Evolutionary conservation across 2,329 filamentous ascomycete genomes (phyloP), one percentile per base, ranked within the genome.

Genomic region (Stromatinia cepivora): DNA sequence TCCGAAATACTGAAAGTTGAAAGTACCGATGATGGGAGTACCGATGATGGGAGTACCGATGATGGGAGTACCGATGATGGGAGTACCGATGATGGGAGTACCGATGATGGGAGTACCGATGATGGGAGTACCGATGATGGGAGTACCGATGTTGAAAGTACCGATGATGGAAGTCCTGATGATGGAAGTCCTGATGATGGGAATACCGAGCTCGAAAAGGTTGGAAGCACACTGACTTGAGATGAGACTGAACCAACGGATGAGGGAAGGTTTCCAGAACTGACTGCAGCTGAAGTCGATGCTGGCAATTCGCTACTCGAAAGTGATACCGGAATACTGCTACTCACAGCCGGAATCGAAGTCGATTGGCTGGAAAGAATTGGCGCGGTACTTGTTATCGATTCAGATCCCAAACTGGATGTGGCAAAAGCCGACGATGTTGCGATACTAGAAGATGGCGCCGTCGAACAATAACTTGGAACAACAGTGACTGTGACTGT

Each of bases 401-500:
- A 67, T 39, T 50, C 45, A 28, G 56, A 15, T 34, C 20, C 53
- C 13, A n/a, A 13, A 31, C 34, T 67, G 4, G 31, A 39, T 25
- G 54, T 52, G 15, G 31, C 11, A 5, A 62, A 22, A 6, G 17
- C n/a, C 6, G 54, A 52, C 11, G 54, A 52, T 28, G 56, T 28
- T 8, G n/a, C 31, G 8, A 31, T 20, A 50, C 54, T 67, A 3
- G 65, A 67, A 31, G 56, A 61, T 15, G 54, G 20, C 11, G 25
- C 39, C 4, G 34, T 22, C 7, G 65, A 42, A 28, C 42, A 67
- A 50, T 20, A 50, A 10, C 22, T 39, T 28, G 65, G 54, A 42
- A 28, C 42, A 28, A 61, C 45, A 42, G 65, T 67, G 45, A 50
- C 42, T 42, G 65, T 67, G 45, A 50, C 31, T 61, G 65, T 67